Evolutionary conservation across 2,329 filamentous ascomycete genomes (phyloP).

Genomic region (Dactylellina sp.): DNA sequence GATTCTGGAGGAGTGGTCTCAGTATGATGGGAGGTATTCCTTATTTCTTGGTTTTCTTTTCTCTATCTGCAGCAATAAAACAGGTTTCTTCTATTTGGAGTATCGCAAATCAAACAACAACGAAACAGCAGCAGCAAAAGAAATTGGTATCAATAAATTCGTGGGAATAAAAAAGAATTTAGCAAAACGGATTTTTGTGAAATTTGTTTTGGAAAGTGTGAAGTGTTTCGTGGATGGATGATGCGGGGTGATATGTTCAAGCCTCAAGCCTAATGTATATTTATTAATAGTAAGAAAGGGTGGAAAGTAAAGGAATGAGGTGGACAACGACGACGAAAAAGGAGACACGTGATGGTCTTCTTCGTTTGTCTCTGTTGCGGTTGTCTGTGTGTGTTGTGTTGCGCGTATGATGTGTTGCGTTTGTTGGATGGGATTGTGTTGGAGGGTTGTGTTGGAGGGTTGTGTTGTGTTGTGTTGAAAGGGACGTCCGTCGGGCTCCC

Average conservation of each 20-base stretch:
- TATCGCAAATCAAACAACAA: slow-evolving; percentile 49
- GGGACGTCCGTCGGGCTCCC: slow-evolving; percentile 20
- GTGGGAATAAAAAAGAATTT: slow-evolving; percentile 8
- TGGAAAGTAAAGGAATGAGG: neutral
- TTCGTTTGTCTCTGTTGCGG: neutral
- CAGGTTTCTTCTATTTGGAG: slow-evolving; percentile 49
- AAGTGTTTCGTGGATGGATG: slow-evolving; percentile 11
- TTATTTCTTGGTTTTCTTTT: slow-evolving; percentile 45
- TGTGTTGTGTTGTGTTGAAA: slow-evolving; percentile 36
- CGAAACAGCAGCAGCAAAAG: slow-evolving; percentile 14
- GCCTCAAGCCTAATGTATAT: slow-evolving; percentile 20
- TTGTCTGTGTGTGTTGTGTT: slow-evolving; percentile 6
- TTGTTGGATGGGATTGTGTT: slow-evolving; percentile 11
- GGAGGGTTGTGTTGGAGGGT: slow-evolving; percentile 23
- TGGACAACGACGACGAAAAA: neutral
- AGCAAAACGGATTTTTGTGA: slow-evolving; percentile 20
- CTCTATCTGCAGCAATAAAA: slow-evolving; percentile 49
- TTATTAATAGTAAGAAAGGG: slow-evolving; percentile 6
- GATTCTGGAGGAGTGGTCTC: slow-evolving; percentile 13
- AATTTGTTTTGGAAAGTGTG: no score
- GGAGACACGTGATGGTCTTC: slow-evolving; percentile 6
- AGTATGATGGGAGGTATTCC: slow-evolving; percentile 1
- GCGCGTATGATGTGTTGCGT: slow-evolving; percentile 32
- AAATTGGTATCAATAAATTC: slow-evolving; percentile 50
- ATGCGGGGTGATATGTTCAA: slow-evolving; percentile 5